Percentiles rank a stretch among this genome's conserved stretches.
Evolutionary conservation across 1,139 yeast genomes (phyloP).

Genomic region (Candida sojae): DNA sequence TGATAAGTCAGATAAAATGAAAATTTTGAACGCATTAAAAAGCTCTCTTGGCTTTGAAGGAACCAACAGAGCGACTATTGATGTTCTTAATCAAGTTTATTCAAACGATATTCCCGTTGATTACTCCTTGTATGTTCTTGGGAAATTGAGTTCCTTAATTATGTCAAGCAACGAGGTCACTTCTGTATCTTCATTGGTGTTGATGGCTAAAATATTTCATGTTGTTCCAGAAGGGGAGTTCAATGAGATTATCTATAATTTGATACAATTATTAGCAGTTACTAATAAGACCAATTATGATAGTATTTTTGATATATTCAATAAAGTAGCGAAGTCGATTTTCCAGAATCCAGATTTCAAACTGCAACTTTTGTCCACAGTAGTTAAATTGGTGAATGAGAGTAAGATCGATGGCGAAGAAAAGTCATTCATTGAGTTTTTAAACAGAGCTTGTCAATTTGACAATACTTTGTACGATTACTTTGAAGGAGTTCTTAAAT

Average conservation of each 20-base stretch:
- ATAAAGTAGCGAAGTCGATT: conserved; percentile 6
- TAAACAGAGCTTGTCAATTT: conserved; percentile 9
- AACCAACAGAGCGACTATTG: conserved; percentile 33
- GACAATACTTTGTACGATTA: conserved; percentile 11
- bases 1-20: conserved; percentile 14
- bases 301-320: conserved; percentile 14
- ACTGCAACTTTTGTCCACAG: conserved; percentile 7
- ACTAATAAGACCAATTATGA: conserved; percentile 13
- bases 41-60: conserved; percentile 37
- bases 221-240: conserved; percentile 4
- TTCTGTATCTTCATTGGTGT: conserved; percentile 25
- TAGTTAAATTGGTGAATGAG: conserved; percentile 15
- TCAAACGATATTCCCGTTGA: conserved; percentile 18
- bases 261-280: conserved; percentile 14
- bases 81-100: conserved; percentile 28
- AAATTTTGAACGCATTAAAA: conserved; percentile 19
- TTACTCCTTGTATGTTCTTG: conserved; percentile 19
- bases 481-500: conserved; percentile 16
- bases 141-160: conserved; percentile 21
- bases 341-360: conserved; percentile 4
- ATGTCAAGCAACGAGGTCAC: conserved; percentile 29
- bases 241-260: conserved; percentile 7
- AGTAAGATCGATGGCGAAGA: conserved; percentile 13
- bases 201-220: conserved; percentile 19
- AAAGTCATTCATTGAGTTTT: conserved; percentile 14